phyloP scores from a whole-genome alignment of 768 basidiomycete genomes.

The Megacollybia marginata region DNA sequence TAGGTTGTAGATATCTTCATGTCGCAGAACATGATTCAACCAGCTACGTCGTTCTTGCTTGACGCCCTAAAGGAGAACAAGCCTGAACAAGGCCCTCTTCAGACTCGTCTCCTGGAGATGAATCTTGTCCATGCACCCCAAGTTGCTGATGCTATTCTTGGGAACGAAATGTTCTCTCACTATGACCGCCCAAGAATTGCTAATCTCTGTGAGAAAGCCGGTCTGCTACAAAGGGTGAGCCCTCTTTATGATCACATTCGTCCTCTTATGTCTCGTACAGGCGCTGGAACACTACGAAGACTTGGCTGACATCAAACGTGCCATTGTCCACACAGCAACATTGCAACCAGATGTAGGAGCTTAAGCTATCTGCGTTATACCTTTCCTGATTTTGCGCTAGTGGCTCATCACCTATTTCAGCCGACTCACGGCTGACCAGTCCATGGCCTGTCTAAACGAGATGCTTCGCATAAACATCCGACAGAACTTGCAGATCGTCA shows the following conservation, averaged over 20 bases:
- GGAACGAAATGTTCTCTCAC: conserved; percentile 97
- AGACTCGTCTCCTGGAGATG: conserved; percentile 96
- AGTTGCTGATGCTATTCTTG: conserved; percentile 97
- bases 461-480: conserved; percentile 97
- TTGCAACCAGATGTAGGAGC: conserved; percentile 73
- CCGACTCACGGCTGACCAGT: conserved; percentile 93
- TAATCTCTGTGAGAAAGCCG: conserved; percentile 97
- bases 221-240: conserved; percentile 83
- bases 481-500: conserved; percentile 92
- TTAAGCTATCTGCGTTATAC: conserved; percentile 2
- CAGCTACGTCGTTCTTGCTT: conserved; percentile 94
- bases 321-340: conserved; percentile 84
- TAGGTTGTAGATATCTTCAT: conserved; percentile 98
- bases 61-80: conserved; percentile 98
- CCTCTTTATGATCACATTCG: neutral
- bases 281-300: conserved; percentile 98
- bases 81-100: conserved; percentile 91
- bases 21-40: conserved; percentile 99
- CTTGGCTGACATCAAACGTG: conserved; percentile 96
- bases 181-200: conserved; percentile 96
- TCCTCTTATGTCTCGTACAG: conserved; percentile 31
- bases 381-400: conserved; percentile 24
- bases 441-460: conserved; percentile 92
- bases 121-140: conserved; percentile 96
- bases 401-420: conserved; percentile 99